phyloP scores from a whole-genome alignment of 176 grass and related monocot species.

The Oryza meyeriana region DNA sequence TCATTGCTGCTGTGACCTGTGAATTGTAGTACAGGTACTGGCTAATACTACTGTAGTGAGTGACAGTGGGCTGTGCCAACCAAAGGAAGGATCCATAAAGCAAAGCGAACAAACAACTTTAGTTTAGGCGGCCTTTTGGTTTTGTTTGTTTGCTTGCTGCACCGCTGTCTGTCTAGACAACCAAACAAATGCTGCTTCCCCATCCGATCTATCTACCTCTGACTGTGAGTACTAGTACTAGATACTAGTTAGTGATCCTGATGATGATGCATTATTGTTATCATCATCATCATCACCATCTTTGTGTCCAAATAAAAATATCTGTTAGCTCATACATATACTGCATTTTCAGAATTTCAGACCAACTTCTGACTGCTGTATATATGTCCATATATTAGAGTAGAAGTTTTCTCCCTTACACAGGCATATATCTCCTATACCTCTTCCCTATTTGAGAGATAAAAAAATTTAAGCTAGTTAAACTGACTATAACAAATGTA shows the following conservation, averaged over 20 bases:
- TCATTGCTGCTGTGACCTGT: not conserved
- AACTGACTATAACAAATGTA: too few relatives aligned
- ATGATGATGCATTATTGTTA: not conserved
- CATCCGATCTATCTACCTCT: not conserved
- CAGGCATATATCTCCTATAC: too few relatives aligned
- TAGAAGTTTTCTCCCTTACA: too few relatives aligned
- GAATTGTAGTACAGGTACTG: not conserved
- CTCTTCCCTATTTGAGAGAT: too few relatives aligned
- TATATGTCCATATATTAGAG: not conserved
- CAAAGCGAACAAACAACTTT: conserved; percentile 1
- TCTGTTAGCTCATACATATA: not conserved
- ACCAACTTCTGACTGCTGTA: not conserved
- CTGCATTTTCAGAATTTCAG: not conserved
- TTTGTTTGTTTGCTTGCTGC: conserved; percentile 10
- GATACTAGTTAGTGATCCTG: not conserved
- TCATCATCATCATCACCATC: not conserved
- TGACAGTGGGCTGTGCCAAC: not conserved
- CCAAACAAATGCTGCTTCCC: not conserved
- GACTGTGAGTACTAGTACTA: not conserved
- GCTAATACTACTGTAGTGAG: not conserved
- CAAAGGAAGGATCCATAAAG: not conserved
- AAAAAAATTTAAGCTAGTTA: too few relatives aligned
- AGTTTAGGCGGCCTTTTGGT: not conserved
- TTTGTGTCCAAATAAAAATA: not conserved
- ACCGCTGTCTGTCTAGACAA: not conserved